Conservation (phyloP, 106 monocot species). For the Iris macrosiphon region DNA sequence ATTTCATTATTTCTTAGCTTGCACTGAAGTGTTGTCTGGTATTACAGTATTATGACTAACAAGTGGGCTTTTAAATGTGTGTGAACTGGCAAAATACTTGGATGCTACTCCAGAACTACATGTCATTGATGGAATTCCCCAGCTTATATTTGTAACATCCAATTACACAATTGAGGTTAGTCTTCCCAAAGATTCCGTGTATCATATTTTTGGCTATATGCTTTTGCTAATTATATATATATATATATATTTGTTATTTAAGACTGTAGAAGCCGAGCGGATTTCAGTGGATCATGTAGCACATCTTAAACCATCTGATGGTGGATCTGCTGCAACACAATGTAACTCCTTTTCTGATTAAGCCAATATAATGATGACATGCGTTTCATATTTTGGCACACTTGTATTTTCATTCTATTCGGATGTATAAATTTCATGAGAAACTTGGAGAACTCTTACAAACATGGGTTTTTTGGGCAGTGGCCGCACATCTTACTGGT, state of each 20-base stretch:
- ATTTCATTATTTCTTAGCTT: too few species aligned
- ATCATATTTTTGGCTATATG: too few species aligned
- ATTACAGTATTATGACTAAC: too few species aligned
- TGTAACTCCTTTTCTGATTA: too few species aligned
- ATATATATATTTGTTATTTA: conserved; percentile 8
- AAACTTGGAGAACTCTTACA: conserved; percentile 1
- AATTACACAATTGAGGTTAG: conserved; percentile 96
- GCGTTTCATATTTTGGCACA: too few species aligned
- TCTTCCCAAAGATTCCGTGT: conserved; percentile 3
- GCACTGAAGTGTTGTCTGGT: too few species aligned
- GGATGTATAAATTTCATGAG: too few species aligned
- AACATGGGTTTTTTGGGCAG: conserved; percentile 29
- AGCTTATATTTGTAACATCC: conserved; percentile 93
- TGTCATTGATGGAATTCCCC: conserved; percentile 95
- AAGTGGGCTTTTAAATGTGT: not conserved
- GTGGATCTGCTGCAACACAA: conserved; percentile 98
- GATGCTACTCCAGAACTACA: conserved; percentile 60
- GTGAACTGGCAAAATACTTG: conserved; percentile 2
- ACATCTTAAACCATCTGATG: conserved; percentile 98
- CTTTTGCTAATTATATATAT: conserved; percentile 1
- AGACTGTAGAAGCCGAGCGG: conserved; percentile 98
- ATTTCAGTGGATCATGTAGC: conserved; percentile 99
- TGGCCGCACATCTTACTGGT: conserved; percentile 98
- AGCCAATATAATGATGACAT: too few species aligned
- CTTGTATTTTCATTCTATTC: too few species aligned